Conservation (phyloP, 129 eudicot genomes). For the Lactuca sativa region DNA sequence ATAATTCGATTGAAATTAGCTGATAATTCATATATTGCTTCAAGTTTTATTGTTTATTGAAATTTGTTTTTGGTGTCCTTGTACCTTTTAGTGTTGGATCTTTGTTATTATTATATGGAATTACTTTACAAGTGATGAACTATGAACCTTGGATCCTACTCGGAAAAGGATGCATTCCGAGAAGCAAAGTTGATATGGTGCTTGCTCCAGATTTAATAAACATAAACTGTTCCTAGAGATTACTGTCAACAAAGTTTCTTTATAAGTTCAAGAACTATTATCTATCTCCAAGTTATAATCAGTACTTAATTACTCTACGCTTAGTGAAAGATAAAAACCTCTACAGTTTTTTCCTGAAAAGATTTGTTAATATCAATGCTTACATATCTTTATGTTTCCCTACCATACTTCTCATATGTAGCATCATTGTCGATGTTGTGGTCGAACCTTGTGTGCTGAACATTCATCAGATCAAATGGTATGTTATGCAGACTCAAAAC, state of each 20-base stretch:
- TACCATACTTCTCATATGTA: slow-evolving; percentile 36
- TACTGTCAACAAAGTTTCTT: too few species aligned
- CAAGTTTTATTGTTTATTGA: not conserved
- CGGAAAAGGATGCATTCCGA: too few species aligned
- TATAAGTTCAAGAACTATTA: too few species aligned
- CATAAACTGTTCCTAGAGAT: not conserved
- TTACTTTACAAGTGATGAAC: not conserved
- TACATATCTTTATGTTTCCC: slow-evolving; percentile 16
- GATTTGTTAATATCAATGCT: not conserved
- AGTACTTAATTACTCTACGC: too few species aligned
- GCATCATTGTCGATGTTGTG: slow-evolving; percentile 99
- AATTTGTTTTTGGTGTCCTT: not conserved
- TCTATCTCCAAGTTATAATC: too few species aligned
- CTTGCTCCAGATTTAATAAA: not conserved
- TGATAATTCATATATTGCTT: not conserved
- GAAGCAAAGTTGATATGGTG: not conserved
- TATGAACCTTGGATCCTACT: not conserved
- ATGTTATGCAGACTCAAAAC: slow-evolving; percentile 10
- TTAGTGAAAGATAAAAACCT: too few species aligned
- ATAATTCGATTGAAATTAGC: slow-evolving; percentile 5
- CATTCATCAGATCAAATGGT: slow-evolving; percentile 95
- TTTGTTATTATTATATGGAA: not conserved
- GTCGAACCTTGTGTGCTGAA: slow-evolving; percentile 93
- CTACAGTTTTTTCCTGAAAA: not conserved
- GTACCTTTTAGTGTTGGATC: slow-evolving; percentile 1